Base-by-base conservation (phyloP, 805 yeast genomes). In the Alloascoidea hylecoeti region DNA sequence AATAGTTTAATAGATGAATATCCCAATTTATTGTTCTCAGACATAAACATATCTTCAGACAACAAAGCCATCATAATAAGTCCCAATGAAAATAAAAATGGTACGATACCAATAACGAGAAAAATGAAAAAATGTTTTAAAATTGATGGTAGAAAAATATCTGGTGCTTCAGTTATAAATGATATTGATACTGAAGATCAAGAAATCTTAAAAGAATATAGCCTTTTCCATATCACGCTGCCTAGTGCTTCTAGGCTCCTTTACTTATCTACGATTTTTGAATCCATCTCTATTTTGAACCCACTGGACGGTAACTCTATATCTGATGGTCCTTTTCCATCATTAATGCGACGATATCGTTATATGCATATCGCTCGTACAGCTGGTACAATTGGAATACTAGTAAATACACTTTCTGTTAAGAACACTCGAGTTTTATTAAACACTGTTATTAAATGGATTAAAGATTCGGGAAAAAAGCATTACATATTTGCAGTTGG, bases 401-500 rank as follows among this genome's bases (percentile, higher is more conserved):
- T 92, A 23, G 88, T 92, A 32, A 94, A 92, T 52, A 89, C 97
- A 0, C 61, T 92, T 18, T 89, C 97, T 0, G 57, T 92, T 30
- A 60, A 75, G 30, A 80, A 83, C 50, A 82, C 95, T 4, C 71
- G 74, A 38, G 64, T 55, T n/a, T 59, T 89, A 27, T 64, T 89
- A 38, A 72, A 75, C 39, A 63, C 64, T 23, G 70, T 86, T 4
- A 69, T 73, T 13, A 53, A 61, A 17, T 68, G 79, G 56, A 72
- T 92, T 41, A 69, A 66, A 38, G 65, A 62, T 3, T 86, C 89
- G 0, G 96, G 83, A 2, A 92, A 92, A 58, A 92, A 92, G 51
- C 89, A 83, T 46, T 92, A 92, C 52, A 70, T 85, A 52, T 86
- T 92, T 60, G 97, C 88, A 3, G 97, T 92, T 3, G 98, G 98